phyloP scores from a whole-genome alignment of 768 basidiomycete genomes.

The Vishniacozyma victoriae region DNA sequence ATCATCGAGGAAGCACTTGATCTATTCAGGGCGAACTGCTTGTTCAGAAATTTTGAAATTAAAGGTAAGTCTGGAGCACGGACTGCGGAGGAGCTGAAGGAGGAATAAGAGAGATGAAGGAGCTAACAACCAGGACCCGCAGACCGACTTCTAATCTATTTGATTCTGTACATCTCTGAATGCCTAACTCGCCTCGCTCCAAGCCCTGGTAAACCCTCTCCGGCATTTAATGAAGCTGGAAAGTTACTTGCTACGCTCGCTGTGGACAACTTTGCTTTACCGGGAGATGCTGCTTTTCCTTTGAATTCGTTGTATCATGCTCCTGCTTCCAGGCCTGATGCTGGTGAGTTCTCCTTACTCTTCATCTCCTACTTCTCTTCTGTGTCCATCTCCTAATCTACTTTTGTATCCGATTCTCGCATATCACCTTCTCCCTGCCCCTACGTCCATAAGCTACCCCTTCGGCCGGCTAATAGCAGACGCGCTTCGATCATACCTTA shows the following conservation, averaged over 20 bases:
- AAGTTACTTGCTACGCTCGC: slow-evolving; percentile 86
- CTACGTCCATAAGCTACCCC: too few species aligned
- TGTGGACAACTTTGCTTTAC: slow-evolving; percentile 87
- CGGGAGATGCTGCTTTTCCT: slow-evolving; percentile 91
- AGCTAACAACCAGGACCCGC: slow-evolving; percentile 57
- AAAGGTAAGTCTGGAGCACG: slow-evolving; percentile 60
- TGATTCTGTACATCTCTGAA: slow-evolving; percentile 96
- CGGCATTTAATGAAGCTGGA: slow-evolving; percentile 62
- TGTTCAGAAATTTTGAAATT: slow-evolving; percentile 99
- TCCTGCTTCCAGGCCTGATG: slow-evolving; percentile 68
- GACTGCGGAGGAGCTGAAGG: too few species aligned
- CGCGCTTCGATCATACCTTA: slow-evolving; percentile 80
- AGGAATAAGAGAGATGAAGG: too few species aligned
- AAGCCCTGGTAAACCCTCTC: slow-evolving; percentile 51
- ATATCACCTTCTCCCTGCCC: too few species aligned
- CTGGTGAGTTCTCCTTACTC: slow-evolving; percentile 63
- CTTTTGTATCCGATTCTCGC: too few species aligned
- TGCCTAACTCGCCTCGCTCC: slow-evolving; percentile 84
- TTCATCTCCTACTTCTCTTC: too few species aligned
- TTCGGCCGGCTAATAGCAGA: too few species aligned
- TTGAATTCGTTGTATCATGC: slow-evolving; percentile 85
- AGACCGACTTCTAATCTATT: slow-evolving; percentile 89
- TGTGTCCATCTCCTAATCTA: too few species aligned
- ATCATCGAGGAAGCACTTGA: slow-evolving; percentile 94
- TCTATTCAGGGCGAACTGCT: slow-evolving; percentile 95